These are phyloP conservation scores for Hemisphaericaspora xylofermentans DNA, from an alignment of 1,139 yeast species.

Conservation along the genomic window DNA sequence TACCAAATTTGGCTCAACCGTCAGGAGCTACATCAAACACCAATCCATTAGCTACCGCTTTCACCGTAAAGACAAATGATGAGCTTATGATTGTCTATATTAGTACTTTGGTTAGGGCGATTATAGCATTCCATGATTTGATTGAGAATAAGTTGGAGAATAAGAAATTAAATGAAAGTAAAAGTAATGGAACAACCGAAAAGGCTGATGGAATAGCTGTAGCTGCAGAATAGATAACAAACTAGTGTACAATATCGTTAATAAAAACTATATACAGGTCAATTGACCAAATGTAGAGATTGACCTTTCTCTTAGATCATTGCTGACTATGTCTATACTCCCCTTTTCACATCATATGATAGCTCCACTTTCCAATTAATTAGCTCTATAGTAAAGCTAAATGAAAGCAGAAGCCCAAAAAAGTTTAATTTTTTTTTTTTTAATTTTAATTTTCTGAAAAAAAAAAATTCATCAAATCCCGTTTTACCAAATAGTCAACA, in stretches of 20 bases:
- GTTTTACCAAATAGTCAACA: neutral
- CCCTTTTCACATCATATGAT: too few relatives aligned
- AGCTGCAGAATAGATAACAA: neutral
- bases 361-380: too few relatives aligned
- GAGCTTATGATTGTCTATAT: conserved; percentile 92
- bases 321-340: too few relatives aligned
- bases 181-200: conserved; percentile 1
- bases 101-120: conserved; percentile 86
- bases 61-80: conserved; percentile 91
- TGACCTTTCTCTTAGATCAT: too few relatives aligned
- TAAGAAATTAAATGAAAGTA: conserved; percentile 51
- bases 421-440: too few relatives aligned
- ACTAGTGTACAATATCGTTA: too few relatives aligned
- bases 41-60: conserved; percentile 70
- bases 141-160: conserved; percentile 94
- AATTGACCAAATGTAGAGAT: too few relatives aligned
- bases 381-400: too few relatives aligned
- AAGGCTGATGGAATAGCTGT: conserved; percentile 1
- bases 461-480: conserved; percentile 1
- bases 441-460: neutral
- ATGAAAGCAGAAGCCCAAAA: too few relatives aligned
- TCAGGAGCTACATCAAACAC: conserved; percentile 21
- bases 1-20: conserved; percentile 67
- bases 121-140: conserved; percentile 93
- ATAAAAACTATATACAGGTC: too few relatives aligned